Base-by-base conservation (phyloP, 176 grass and related monocot species). In the Bonia amplexicaulis region DNA sequence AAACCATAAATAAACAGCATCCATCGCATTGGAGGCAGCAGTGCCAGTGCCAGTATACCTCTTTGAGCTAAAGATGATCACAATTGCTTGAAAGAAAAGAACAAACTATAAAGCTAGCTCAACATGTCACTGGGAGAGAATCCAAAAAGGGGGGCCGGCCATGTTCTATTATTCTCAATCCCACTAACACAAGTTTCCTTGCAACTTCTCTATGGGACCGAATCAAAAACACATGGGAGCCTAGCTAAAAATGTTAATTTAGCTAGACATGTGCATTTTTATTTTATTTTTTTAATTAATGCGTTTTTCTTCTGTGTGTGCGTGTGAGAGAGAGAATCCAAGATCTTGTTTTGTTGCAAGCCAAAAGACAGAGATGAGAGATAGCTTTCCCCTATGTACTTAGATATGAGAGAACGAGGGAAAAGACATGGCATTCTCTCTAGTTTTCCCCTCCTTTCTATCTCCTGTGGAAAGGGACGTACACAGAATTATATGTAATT, bases 121-220 rank as follows among this genome's bases (percentile, higher is more conserved):
- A 84, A 67, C 39, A 27, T 90, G 84, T n/a, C 67, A 84, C 41
- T 87, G 60, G 61, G 79, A 87, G 90, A 92, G 86, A 92, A 94
- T 94, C 92, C 90, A 89, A 87, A 97, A 97, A 91, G 90, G 80
- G 60, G 61, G 58, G 67, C 23, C 12, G 48, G 26, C 81, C 92
- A 97, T 94, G 95, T 89, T 92, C 78, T 69, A 61, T 92, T 97
- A 92, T 97, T 91, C 95, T 74, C 90, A 64, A 66, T 87, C 81
- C 90, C 92, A 92, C 88, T 90, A 74, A 71, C 75, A 79, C 69
- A 92, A 91, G 92, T 89, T 92, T 80, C 66, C 78, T 64, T 87
- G 90, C 88, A 87, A 81, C 95, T 94, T 87, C 92, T 94, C 94
- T 92, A 74, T 15, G 84, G 92, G 90, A 91, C 84, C 88, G 89